Evolutionary conservation across 2,329 filamentous ascomycete species (phyloP).

Genomic region (Chaetomium olivaceum): DNA sequence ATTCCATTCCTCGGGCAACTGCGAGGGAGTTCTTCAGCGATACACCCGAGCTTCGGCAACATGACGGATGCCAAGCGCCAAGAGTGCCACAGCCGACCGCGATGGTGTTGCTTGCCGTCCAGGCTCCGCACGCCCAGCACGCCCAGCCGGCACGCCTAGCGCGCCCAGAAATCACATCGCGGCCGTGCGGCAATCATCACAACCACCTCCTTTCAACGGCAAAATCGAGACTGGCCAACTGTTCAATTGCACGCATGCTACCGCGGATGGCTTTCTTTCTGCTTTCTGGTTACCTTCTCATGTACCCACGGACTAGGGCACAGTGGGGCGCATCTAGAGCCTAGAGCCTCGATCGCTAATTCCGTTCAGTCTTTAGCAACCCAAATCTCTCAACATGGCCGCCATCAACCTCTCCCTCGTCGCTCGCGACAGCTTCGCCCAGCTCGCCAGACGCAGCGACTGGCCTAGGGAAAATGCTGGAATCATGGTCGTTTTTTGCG

Average conservation of each 20-base stretch:
- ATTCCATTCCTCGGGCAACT: not conserved
- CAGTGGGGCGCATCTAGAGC: too few relatives aligned
- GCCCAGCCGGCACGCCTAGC: not conserved
- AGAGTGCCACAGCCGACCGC: slow-evolving; percentile 12
- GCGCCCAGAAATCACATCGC: not conserved
- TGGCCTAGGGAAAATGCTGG: slow-evolving; percentile 59
- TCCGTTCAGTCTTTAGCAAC: slow-evolving; percentile 10
- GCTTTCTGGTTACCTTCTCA: too few relatives aligned
- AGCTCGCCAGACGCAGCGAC: slow-evolving; percentile 57
- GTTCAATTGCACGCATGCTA: slow-evolving; percentile 5
- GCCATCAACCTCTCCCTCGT: slow-evolving; percentile 39
- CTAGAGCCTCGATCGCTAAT: slow-evolving; percentile 16
- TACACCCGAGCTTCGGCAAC: slow-evolving; percentile 1
- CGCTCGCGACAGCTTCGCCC: slow-evolving; percentile 40
- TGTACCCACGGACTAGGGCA: too few relatives aligned
- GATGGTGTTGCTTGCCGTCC: not conserved
- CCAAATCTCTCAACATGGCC: slow-evolving; percentile 37
- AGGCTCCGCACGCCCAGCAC: not conserved
- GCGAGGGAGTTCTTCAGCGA: not conserved
- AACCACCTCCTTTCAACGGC: not conserved
- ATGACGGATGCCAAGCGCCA: slow-evolving; percentile 34
- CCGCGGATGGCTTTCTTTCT: too few relatives aligned
- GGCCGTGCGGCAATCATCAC: not conserved
- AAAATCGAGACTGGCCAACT: not conserved
- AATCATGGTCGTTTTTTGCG: slow-evolving; percentile 63